These are phyloP conservation scores for Tetrahymena malaccensis DNA, from an alignment of 73 alveolate species.

Conservation along the genomic window DNA sequence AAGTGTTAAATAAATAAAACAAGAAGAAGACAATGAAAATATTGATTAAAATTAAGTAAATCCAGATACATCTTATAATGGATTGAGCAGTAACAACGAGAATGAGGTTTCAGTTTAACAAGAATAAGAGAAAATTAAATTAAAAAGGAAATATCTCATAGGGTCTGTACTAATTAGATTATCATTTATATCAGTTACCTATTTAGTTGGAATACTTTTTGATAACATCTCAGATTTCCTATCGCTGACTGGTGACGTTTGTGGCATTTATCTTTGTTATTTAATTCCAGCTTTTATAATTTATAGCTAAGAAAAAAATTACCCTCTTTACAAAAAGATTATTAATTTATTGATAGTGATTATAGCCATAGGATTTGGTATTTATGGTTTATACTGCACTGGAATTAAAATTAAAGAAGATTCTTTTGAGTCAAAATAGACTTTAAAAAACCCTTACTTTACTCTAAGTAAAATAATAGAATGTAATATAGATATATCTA, in stretches of 20 bases:
- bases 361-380: neutral
- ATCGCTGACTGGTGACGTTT: neutral
- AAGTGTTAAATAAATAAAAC: neutral
- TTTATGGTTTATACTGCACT: neutral
- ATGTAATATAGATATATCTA: too few species aligned
- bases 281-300: neutral
- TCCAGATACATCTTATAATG: neutral
- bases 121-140: neutral
- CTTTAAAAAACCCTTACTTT: too few species aligned
- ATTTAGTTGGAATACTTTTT: neutral
- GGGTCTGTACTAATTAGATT: neutral
- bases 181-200: neutral
- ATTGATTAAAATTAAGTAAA: neutral
- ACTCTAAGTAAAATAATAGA: too few species aligned
- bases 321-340: neutral
- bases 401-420: neutral
- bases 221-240: neutral
- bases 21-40: neutral
- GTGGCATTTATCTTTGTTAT: neutral
- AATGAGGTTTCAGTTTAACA: neutral
- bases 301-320: neutral
- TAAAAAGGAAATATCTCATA: neutral
- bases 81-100: neutral
- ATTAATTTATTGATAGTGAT: neutral
- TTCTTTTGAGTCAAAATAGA: neutral